Evolutionary conservation across 2,329 filamentous ascomycete genomes (phyloP).

Genomic region (Phialocephala subalpina): DNA sequence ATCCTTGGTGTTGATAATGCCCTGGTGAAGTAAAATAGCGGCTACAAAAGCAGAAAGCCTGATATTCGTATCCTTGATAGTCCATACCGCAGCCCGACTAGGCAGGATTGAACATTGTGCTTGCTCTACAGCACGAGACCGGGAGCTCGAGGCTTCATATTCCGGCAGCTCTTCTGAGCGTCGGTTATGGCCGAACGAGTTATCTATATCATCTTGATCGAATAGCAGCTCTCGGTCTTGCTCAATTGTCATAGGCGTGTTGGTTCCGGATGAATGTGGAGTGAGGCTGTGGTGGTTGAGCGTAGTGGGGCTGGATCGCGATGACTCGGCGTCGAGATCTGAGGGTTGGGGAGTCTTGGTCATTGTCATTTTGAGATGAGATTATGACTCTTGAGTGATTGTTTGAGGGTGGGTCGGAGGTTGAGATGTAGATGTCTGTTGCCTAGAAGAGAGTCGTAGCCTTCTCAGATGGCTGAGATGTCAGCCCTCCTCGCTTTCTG

Average conservation of each 20-base stretch:
- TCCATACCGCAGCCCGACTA: conserved; percentile 8
- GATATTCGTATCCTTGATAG: background rate
- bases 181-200: background rate
- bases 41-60: conserved; percentile 28
- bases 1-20: conserved; percentile 14
- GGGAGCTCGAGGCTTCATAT: conserved; percentile 3
- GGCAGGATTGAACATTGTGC: conserved; percentile 7
- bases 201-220: conserved; percentile 13
- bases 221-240: conserved; percentile 15
- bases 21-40: conserved; percentile 21
- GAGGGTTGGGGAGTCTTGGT: background rate
- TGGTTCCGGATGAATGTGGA: conserved; percentile 16
- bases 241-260: conserved; percentile 18
- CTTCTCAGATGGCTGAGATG: conserved; percentile 9
- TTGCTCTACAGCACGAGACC: background rate
- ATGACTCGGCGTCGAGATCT: background rate
- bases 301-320: background rate
- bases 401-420: background rate
- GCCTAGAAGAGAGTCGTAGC: conserved; percentile 11
- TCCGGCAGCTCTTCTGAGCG: background rate
- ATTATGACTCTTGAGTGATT: background rate
- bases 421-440: background rate
- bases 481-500: conserved; percentile 7
- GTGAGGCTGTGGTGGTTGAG: conserved; percentile 11
- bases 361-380: background rate